phyloP scores from a whole-genome alignment of 192 early-diverging fungal species.

The Linnemannia exigua region DNA sequence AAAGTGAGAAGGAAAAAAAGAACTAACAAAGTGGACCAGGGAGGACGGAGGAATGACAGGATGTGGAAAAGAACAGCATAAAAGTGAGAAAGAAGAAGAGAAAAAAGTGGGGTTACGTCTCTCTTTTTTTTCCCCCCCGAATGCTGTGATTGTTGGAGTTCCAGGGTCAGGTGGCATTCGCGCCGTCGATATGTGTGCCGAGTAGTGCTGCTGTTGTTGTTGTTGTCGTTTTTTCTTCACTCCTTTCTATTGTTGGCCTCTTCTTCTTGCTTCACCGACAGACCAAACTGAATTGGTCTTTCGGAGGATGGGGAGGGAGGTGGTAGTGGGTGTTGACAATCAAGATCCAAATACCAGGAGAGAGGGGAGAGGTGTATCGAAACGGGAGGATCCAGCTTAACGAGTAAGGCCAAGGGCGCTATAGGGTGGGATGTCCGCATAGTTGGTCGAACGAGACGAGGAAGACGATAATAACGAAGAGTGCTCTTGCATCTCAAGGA shows the following conservation, averaged over 20 bases:
- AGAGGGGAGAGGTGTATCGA: not conserved
- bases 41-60: not conserved
- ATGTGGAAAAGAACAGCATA: not conserved
- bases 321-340: not conserved
- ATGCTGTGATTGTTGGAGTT: not conserved
- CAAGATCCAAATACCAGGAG: conserved; percentile 8
- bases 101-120: not conserved
- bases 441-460: conserved; percentile 1
- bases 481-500: conserved; percentile 30
- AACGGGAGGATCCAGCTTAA: not conserved
- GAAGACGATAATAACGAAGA: not conserved
- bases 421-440: not conserved
- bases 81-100: too few species aligned
- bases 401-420: conserved; percentile 20
- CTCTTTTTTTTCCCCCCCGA: not conserved
- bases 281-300: not conserved
- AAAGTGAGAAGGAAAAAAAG: not conserved
- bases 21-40: not conserved
- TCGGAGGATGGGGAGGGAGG: not conserved
- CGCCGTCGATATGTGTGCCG: not conserved
- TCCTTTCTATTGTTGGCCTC: not conserved
- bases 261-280: not conserved
- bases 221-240: not conserved
- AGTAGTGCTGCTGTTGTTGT: not conserved
- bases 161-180: not conserved